phyloP scores from a whole-genome alignment of 1,284 basidiomycete species.

The Schizophyllum commune region DNA sequence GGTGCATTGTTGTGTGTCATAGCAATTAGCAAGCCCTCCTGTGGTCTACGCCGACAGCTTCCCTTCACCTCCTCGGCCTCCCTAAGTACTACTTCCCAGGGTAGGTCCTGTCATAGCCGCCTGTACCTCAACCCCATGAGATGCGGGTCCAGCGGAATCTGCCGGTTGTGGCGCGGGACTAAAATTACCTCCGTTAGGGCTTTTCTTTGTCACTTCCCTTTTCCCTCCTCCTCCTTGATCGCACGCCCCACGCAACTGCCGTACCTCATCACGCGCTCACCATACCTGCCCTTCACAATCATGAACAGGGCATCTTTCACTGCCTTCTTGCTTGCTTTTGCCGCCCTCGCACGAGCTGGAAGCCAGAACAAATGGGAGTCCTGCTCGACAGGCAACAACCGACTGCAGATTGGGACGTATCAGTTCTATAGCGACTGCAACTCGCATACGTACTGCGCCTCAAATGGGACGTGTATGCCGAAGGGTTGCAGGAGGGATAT shows the following conservation, averaged over 20 bases:
- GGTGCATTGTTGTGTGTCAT: no score
- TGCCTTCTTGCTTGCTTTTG: not conserved
- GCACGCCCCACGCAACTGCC: no score
- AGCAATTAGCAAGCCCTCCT: no score
- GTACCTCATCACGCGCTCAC: no score
- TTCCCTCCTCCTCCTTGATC: not conserved
- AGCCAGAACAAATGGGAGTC: not conserved
- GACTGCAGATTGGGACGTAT: slow-evolving; percentile 66
- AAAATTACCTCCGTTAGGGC: not conserved
- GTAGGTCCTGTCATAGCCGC: no score
- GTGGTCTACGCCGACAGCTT: no score
- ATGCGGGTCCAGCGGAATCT: not conserved
- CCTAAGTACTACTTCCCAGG: no score
- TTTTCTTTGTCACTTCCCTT: not conserved
- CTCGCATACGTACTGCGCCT: slow-evolving; percentile 57
- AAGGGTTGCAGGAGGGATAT: slow-evolving; percentile 73
- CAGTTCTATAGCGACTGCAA: slow-evolving; percentile 76
- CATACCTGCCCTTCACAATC: not conserved
- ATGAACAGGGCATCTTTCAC: not conserved
- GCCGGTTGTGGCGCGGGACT: not conserved
- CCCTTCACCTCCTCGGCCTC: no score
- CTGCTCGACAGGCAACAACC: slow-evolving; percentile 37
- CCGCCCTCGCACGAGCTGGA: not conserved
- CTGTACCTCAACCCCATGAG: no score
- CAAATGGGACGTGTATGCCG: slow-evolving; percentile 45